A percentile compares a stretch with the other conserved stretches of the same genome.
phyloP scores from a whole-genome alignment of 2,329 filamentous ascomycete species.

The Neospermospora avenae region DNA sequence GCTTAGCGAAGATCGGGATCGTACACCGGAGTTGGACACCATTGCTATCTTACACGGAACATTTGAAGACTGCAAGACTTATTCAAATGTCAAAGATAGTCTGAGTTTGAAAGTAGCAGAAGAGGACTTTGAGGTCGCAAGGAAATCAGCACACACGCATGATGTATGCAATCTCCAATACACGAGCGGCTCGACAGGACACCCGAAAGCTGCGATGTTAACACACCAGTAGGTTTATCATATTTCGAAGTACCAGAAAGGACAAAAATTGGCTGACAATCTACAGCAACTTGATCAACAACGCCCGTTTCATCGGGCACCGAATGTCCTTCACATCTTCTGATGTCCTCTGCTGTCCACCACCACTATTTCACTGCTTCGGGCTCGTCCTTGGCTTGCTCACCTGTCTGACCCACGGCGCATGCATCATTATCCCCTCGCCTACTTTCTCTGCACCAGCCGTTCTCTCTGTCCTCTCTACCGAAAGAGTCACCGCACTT shows the following conservation, averaged over 20 bases:
- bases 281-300: conserved; percentile 29
- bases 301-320: conserved; percentile 24
- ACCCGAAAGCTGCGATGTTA: conserved; percentile 72
- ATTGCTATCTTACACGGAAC: conserved; percentile 60
- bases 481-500: conserved; percentile 68
- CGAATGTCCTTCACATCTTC: conserved; percentile 54
- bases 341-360: conserved; percentile 76
- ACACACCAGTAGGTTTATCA: conserved; percentile 42
- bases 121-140: conserved; percentile 50
- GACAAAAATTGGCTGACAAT: background rate
- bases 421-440: conserved; percentile 71
- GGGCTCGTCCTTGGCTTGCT: conserved; percentile 74
- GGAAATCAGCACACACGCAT: conserved; percentile 55
- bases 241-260: background rate
- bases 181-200: conserved; percentile 70
- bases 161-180: conserved; percentile 74
- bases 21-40: conserved; percentile 37
- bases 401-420: conserved; percentile 69
- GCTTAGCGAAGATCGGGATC: conserved; percentile 39
- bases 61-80: conserved; percentile 54
- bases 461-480: conserved; percentile 62
- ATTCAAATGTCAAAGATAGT: conserved; percentile 55
- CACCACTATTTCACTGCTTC: conserved; percentile 84
- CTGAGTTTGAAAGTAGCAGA: conserved; percentile 48
- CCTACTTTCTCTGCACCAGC: conserved; percentile 69